phyloP scores from a whole-genome alignment of 2,329 filamentous ascomycete genomes.

The Orbilia oligospora region DNA sequence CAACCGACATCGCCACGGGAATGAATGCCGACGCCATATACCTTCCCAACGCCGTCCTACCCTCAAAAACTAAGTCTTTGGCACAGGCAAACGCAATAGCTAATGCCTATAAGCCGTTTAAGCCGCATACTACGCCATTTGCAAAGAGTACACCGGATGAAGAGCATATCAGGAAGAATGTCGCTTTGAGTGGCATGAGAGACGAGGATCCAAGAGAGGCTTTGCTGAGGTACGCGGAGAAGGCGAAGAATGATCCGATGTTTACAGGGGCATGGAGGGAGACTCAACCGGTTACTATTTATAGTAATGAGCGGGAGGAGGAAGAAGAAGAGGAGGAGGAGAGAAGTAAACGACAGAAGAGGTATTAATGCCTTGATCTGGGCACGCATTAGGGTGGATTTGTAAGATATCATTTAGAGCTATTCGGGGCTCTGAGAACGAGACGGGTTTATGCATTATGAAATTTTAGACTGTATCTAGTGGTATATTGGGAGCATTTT shows the following conservation, averaged over 20 bases:
- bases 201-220: conserved; percentile 97
- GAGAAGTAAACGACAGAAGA: conserved; percentile 71
- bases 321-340: conserved; percentile 78
- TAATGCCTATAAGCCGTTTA: conserved; percentile 73
- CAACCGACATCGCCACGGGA: conserved; percentile 70
- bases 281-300: conserved; percentile 93
- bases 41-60: conserved; percentile 73
- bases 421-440: no score
- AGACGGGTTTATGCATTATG: not conserved
- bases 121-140: conserved; percentile 88
- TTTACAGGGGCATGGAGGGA: conserved; percentile 95
- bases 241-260: conserved; percentile 90
- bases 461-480: not conserved
- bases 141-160: conserved; percentile 91
- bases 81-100: conserved; percentile 38
- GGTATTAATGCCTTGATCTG: not conserved
- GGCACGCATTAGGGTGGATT: not conserved
- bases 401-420: conserved; percentile 35
- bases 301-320: conserved; percentile 88
- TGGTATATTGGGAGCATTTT: not conserved
- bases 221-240: conserved; percentile 92
- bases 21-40: conserved; percentile 87
- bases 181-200: conserved; percentile 90
- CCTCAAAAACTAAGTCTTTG: conserved; percentile 44
- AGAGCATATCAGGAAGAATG: conserved; percentile 87